phyloP scores from a whole-genome alignment of 805 yeast genomes.

The Candida stauntonica region DNA sequence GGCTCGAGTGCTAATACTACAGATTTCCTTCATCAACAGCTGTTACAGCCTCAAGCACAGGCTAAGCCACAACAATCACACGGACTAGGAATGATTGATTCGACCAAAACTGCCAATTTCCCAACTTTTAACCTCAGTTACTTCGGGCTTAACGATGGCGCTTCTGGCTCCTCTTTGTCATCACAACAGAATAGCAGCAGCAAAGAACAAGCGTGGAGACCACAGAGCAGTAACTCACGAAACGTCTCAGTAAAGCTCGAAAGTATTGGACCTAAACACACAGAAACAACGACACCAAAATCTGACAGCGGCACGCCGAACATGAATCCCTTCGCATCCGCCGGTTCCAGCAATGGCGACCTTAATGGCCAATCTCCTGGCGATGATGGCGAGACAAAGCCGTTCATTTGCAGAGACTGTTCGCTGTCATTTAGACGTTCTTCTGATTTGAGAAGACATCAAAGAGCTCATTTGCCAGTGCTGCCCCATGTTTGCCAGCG shows the following conservation, averaged over 20 bases:
- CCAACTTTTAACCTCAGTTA: constrained; percentile 27
- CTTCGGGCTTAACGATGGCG: constrained; percentile 17
- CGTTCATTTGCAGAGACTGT: constrained; percentile 58
- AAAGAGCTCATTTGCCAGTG: constrained; percentile 65
- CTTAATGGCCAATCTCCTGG: constrained; percentile 3
- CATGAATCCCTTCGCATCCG: constrained; percentile 1
- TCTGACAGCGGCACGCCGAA: neutral
- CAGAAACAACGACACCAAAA: neutral
- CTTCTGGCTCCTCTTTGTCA: neutral
- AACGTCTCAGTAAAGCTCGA: neutral
- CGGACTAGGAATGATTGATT: constrained; percentile 9
- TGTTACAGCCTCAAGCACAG: constrained; percentile 1
- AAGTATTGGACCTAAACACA: neutral
- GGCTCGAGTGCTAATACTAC: neutral
- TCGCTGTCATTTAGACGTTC: constrained; percentile 60
- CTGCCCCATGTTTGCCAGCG: constrained; percentile 71
- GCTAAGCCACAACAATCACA: constrained; percentile 1
- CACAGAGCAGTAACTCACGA: neutral
- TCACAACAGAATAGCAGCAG: neutral
- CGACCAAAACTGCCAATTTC: constrained; percentile 18
- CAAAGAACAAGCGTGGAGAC: neutral
- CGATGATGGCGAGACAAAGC: constrained; percentile 28
- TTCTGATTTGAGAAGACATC: constrained; percentile 69
- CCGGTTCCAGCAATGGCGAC: too few species aligned
- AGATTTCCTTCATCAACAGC: constrained; percentile 4